Evolutionary conservation across 129 eudicot genomes (phyloP), one percentile per base, ranked within the genome.

Genomic region (Tanacetum coccineum): DNA sequence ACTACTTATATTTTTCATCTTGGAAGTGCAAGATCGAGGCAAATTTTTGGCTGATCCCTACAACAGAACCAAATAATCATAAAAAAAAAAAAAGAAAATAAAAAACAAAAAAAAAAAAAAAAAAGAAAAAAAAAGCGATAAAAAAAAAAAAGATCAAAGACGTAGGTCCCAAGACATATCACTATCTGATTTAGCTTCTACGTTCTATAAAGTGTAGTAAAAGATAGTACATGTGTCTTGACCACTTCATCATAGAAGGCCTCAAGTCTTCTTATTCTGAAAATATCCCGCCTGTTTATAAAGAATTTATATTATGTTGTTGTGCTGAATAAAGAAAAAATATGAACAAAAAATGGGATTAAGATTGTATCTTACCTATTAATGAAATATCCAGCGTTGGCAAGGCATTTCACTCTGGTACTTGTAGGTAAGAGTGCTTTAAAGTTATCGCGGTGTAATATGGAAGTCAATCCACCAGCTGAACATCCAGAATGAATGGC

Each of bases 331-430:
- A 26, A 32, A 46, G 14, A 11, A 7, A 19, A 64, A 4, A 13
- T 20, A 6, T 20, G 7, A 15, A 25, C 12, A 47, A 50, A 48
- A 47, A 17, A 32, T n/a, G 56, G 20, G 17, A 21, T 67, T 67
- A 28, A 0, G 60, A 14, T 18, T 9, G 63, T 59, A 63, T 40
- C 85, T 69, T 92, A 92, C 98, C 85, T 71, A 57, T 92, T 86
- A 60, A 88, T 92, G 63, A 92, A 92, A 70, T 70, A 90, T 36
- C 97, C 97, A 6, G 96, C 98, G 74, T 92, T 96, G 2, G 98
- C 75, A 64, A 92, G 73, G 77, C 98, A 92, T 74, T 93, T 93
- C 17, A 88, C 98, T 70, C 47, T 85, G 10, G n/a, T n/a, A n/a
- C n/a, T n/a, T n/a, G n/a, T n/a, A n/a, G n/a, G n/a, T n/a, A n/a